Base-by-base conservation (phyloP, 306 rosid species). In the Oxytropis ochrocephala region DNA sequence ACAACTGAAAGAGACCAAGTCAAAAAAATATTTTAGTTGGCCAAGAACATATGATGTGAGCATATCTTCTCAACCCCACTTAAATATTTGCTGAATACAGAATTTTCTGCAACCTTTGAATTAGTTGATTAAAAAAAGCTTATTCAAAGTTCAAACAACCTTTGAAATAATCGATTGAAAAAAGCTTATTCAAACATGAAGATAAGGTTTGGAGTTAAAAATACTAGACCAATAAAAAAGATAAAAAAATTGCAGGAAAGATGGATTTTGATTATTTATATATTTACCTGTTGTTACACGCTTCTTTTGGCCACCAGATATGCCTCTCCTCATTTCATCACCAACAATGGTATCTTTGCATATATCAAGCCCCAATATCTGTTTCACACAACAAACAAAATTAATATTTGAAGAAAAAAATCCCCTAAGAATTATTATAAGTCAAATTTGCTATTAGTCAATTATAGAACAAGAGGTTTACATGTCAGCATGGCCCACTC, bases 331-430 rank as follows among this genome's bases (percentile, higher is more conserved):
- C 89, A 85, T 81, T 0, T 76, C 86, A 73, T 81, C 89, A 21
- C 89, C 89, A 7, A 85, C 86, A 3, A 85, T 70, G 5, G 84
- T 85, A 50, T 85, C 89, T 71, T 69, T 76, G 82, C 89, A 85
- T 4, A 81, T 81, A 35, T 81, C 89, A 24, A 85, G 72, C 39
- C 89, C 89, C 41, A 85, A 53, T 41, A 85, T 79, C 89, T 85
- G 57, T 72, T 35, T 50, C 79, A 80, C 56, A 52, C 55, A 72
- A 12, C 17, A 67, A 57, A 6, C 10, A 42, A 3, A 24, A 6
- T 18, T 1, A 4, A 24, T 21, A 10, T 7, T 64, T 24, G n/a
- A 21, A 8, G 27, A 43, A 29, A 63, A 46, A 12, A 44, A 44
- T n/a, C 7, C 0, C 9, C 19, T 13, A 47, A 5, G 16, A 4